Conservation (phyloP, 495 filamentous ascomycete genomes). For the Penicillium macrosclerotiorum region DNA sequence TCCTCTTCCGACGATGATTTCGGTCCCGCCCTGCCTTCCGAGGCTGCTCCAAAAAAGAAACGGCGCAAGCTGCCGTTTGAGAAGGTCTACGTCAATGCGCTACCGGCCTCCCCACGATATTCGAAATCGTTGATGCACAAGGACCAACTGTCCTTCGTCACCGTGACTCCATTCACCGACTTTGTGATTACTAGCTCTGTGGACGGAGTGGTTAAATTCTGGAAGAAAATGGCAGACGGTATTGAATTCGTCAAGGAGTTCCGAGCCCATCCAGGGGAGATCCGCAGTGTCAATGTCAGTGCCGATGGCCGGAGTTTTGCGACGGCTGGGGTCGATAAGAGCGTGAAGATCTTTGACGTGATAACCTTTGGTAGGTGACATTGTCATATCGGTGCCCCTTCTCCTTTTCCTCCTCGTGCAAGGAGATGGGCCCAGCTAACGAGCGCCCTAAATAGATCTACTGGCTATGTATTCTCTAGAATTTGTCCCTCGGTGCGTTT, state of each 20-base stretch:
- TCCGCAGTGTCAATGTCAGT: slow-evolving; percentile 77
- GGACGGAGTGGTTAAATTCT: slow-evolving; percentile 96
- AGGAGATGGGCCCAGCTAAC: too few species aligned
- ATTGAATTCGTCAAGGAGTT: slow-evolving; percentile 99
- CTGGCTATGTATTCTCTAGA: slow-evolving; percentile 76
- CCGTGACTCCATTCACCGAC: slow-evolving; percentile 83
- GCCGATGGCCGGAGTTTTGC: slow-evolving; percentile 92
- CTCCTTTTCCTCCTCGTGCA: too few species aligned
- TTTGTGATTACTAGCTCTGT: slow-evolving; percentile 91
- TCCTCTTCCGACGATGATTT: slow-evolving; percentile 92
- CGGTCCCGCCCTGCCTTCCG: slow-evolving; percentile 79
- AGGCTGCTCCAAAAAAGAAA: slow-evolving; percentile 81
- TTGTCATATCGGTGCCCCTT: too few species aligned
- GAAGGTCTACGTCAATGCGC: slow-evolving; percentile 87
- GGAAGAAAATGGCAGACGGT: slow-evolving; percentile 90
- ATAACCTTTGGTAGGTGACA: slow-evolving; percentile 70
- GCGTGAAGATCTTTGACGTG: slow-evolving; percentile 94
- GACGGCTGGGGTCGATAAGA: slow-evolving; percentile 80
- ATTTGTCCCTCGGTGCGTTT: slow-evolving; percentile 72
- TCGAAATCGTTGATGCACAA: slow-evolving; percentile 98
- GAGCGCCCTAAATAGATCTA: slow-evolving; percentile 62
- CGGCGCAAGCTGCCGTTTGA: slow-evolving; percentile 87
- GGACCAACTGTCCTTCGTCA: slow-evolving; percentile 83
- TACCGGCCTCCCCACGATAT: slow-evolving; percentile 80
- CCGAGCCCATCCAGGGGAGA: slow-evolving; percentile 82